Evolutionary conservation across 139 green algal species (phyloP), one percentile per base, ranked within the genome.

Genomic region (Chlamydomonas asymmetrica): DNA sequence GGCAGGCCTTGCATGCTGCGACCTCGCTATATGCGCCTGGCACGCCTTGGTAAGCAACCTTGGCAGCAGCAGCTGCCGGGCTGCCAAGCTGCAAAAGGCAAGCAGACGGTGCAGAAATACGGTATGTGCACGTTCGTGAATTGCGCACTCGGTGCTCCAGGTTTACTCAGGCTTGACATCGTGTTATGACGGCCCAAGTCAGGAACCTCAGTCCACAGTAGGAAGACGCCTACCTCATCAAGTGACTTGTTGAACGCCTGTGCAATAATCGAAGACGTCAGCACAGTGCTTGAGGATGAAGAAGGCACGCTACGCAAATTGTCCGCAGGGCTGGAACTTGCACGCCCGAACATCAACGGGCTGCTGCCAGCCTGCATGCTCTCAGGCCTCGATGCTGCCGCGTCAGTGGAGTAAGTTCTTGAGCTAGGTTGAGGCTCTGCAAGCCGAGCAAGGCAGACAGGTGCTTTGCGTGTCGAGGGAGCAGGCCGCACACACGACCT

Each of bases 11-110:
- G 38, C 86, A 74, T 0, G 93, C 92, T 2, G 96, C 96, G 50
- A 84, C 87, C 78, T 99, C 96, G 73, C 89, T 97, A 88, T 99
- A 99, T 0, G 96, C 96, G 0, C 96, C 96, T 9, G 96, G 94
- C 37, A 94, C 88, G 3, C 96, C 96, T 67, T 99, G 95, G 74
- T 95, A 97, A 0, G 90, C 91, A 0, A 91, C 88, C 48, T 74
- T 79, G 22, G 78, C 56, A 4, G 72, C 73, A 4, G 41, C 32
- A 43, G 66, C 66, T 0, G 56, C 16, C 6, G 74, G 38, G 32
- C 68, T 75, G 56, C n/a, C 49, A 2, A 79, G 63, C 81, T 86
- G 75, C 32, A 45, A 56, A 38, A 48, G 40, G 27, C 6, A 48
- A 9, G 61, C 29, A 29, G 61, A 31, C 43, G 61, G 34, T 23